Evolutionary conservation across 1,139 yeast species (phyloP), one percentile per base, ranked within the genome.

Genomic region (Lodderomyces oxycetoniae): DNA sequence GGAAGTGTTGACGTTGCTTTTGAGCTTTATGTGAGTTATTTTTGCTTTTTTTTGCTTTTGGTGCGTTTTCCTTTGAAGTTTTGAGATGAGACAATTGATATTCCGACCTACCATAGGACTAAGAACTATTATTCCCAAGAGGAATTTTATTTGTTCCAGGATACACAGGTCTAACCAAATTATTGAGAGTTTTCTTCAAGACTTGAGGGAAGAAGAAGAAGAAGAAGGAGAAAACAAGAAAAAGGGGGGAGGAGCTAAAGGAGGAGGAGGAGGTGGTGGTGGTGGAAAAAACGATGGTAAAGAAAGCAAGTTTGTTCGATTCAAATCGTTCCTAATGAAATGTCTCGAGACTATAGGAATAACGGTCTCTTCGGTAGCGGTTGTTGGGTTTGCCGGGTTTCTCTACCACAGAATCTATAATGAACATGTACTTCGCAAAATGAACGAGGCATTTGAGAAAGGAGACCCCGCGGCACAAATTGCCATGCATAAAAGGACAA

Each of bases 281-380:
- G 26, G n/a, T 12, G 12, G 26, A 10, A 31, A 49, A 19, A 20
- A 26, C 12, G 17, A 31, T 4, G 28, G 26, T 12, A 20, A 31
- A 8, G 21, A 31, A 42, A 17, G 26, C 44, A 44, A 10, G 45
- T 41, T 26, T 33, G 45, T 44, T 2, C 36, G 35, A 26, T 39
- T 45, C 32, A 45, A 42, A 14, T 42, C 50, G 3, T 61, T 76
- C 19, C 28, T 64, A 3, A 49, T 68, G 48, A 83, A 80, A 49
- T 74, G 83, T 39, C 48, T 76, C 2, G 94, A 85, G 49, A 77
- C 94, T 0, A 79, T 82, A 1, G 79, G 86, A 2, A 78, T 85
- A 32, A 84, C 91, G 19, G 64, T 84, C 35, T 77, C 87, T n/a
- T 80, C 93, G 2, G 59, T 85, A 17, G 71, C 77, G 2, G 76